Evolutionary conservation across 495 filamentous ascomycete genomes (phyloP).

Genomic region (Aspergillus hancockii): DNA sequence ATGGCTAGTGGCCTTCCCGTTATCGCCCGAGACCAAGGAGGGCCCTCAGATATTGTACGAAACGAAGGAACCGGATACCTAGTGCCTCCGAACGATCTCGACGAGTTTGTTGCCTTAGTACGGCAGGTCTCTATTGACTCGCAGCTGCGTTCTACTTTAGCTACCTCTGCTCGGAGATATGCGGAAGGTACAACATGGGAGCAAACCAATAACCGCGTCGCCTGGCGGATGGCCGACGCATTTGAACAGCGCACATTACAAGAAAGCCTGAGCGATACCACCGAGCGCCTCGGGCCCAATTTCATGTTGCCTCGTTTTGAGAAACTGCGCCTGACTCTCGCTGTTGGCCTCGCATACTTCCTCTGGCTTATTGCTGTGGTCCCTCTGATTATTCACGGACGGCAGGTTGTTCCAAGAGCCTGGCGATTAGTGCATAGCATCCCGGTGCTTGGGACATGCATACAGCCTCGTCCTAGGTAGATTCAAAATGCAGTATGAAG

Average conservation of each 20-base stretch:
- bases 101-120: slow-evolving; percentile 50
- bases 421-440: slow-evolving; percentile 17
- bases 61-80: slow-evolving; percentile 58
- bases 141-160: neutral
- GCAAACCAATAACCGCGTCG: slow-evolving; percentile 61
- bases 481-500: neutral
- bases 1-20: slow-evolving; percentile 68
- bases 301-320: slow-evolving; percentile 19
- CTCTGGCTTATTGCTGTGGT: slow-evolving; percentile 42
- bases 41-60: slow-evolving; percentile 61
- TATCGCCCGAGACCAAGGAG: slow-evolving; percentile 63
- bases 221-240: slow-evolving; percentile 55
- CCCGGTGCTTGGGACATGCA: neutral
- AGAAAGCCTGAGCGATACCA: neutral
- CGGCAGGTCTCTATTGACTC: slow-evolving; percentile 27
- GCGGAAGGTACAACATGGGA: slow-evolving; percentile 65
- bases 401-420: slow-evolving; percentile 27
- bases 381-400: slow-evolving; percentile 37
- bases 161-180: slow-evolving; percentile 37
- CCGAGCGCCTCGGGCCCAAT: neutral
- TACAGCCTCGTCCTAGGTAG: neutral
- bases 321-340: slow-evolving; percentile 24
- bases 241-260: slow-evolving; percentile 37
- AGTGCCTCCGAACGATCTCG: slow-evolving; percentile 53
- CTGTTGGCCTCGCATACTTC: slow-evolving; percentile 31